phyloP scores from a whole-genome alignment of 352 stramenopile species.

The Phytophthora boehmeriae region DNA sequence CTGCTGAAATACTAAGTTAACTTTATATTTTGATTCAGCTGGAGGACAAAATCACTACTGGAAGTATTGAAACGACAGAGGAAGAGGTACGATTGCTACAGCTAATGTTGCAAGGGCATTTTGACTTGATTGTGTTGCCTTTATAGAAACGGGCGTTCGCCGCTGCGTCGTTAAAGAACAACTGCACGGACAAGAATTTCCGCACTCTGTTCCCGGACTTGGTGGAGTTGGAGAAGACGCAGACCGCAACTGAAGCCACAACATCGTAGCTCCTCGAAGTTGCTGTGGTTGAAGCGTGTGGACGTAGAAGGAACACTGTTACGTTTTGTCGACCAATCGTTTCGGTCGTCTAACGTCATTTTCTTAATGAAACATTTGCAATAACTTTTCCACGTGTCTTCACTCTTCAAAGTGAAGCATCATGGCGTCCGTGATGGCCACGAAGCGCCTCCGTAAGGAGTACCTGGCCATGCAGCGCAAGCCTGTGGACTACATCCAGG shows the following conservation, averaged over 20 bases:
- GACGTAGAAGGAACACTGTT: too few relatives aligned
- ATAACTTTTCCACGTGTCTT: not conserved
- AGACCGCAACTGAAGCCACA: not conserved
- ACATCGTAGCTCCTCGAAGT: too few relatives aligned
- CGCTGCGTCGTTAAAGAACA: conserved; percentile 66
- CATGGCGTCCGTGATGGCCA: conserved; percentile 84
- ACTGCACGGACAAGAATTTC: conserved; percentile 88
- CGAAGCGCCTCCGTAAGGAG: conserved; percentile 91
- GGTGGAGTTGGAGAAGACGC: conserved; percentile 53
- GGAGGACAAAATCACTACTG: conserved; percentile 84
- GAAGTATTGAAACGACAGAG: conserved; percentile 81
- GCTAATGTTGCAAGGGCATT: conserved; percentile 3
- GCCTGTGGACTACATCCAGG: conserved; percentile 88
- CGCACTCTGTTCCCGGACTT: conserved; percentile 85
- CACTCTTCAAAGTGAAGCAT: conserved; percentile 18
- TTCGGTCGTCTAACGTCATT: not conserved
- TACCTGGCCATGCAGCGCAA: conserved; percentile 88
- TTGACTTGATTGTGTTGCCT: not conserved
- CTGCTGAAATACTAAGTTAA: not conserved
- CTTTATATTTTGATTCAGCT: conserved; percentile 31
- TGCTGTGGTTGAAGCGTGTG: too few relatives aligned
- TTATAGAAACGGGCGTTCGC: conserved; percentile 77
- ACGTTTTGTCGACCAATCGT: not conserved
- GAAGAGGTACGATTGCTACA: conserved; percentile 47
- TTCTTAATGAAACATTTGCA: not conserved